Evolutionary conservation across 192 early-diverging fungal species (phyloP), one percentile per base, ranked within the genome.

Genomic region (Umbelopsis isabellina): DNA sequence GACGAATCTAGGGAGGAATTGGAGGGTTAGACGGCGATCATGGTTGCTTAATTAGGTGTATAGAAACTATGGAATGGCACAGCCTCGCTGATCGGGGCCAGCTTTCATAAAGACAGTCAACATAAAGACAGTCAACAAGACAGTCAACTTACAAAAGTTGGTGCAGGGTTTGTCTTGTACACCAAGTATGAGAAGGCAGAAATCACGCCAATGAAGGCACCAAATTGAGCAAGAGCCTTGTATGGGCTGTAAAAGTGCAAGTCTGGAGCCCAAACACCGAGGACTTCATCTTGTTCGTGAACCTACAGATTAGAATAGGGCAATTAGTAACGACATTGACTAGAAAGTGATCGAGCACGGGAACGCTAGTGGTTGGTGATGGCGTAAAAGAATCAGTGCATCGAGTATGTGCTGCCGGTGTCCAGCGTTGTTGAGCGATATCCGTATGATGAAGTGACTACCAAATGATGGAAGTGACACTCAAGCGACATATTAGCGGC

Each of bases 251-350:
- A 88, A 71, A 82, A 79, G 66, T 90, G 88, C 49, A 85, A 78
- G 53, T 90, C 87, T 25, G 91, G 91, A 45, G 85, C 87, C 85
- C 86, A 89, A 66, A 90, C 88, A 71, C 86, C 85, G 27, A 90
- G 76, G 41, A 89, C 65, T 71, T 92, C 91, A 72, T 91, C 88
- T 73, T 92, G 86, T 76, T 92, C 91, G 18, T 80, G 82, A 52
- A 92, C 53, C 83, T 86, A 75, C 12, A 51, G 3, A 58, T 9
- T 27, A 35, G 25, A 47, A 5, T 27, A 67, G 12, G 16, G 30
- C 13, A 18, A 67, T 18, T 13, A 49, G 30, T 1, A 45, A 8
- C 4, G 47, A 18, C 50, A 50, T 25, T 30, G 1, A 2, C 3
- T 30, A 30, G 27, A 30, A 3, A 30, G n/a, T 30, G 3, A 30